Percentiles rank a stretch among this genome's conserved stretches.
These are phyloP conservation scores for Amanita phalloides DNA, from an alignment of 768 basidiomycete genomes.

Conservation along the genomic window DNA sequence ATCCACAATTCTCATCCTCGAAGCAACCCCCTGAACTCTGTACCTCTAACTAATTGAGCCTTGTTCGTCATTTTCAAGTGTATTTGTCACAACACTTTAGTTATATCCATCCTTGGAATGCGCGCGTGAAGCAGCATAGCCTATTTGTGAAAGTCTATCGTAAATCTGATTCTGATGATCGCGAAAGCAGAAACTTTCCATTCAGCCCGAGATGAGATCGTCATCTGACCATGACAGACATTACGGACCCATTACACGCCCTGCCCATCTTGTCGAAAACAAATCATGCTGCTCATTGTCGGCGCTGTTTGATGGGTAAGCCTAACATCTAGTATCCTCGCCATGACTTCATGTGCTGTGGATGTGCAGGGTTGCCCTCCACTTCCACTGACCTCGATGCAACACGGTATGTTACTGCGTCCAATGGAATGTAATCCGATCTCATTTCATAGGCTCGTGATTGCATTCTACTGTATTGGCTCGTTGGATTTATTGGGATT, in stretches of 20 bases:
- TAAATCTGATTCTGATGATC: not conserved
- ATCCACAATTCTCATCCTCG: constrained; percentile 9
- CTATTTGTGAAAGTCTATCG: constrained; percentile 3
- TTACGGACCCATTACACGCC: constrained; percentile 11
- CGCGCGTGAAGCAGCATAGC: constrained; percentile 15
- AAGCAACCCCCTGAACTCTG: constrained; percentile 5
- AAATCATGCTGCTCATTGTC: constrained; percentile 56
- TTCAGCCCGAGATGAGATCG: not conserved
- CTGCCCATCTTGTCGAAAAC: constrained; percentile 27
- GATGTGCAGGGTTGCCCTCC: constrained; percentile 43
- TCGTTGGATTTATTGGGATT: constrained; percentile 66
- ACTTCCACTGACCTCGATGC: constrained; percentile 62
- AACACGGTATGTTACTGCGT: constrained; percentile 39
- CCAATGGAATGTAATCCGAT: constrained; percentile 7
- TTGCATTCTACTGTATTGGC: constrained; percentile 85
- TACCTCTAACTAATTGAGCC: constrained; percentile 6
- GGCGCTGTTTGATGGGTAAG: constrained; percentile 50
- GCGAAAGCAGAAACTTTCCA: not conserved
- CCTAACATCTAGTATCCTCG: not conserved
- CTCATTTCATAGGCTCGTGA: constrained; percentile 47
- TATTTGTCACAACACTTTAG: constrained; percentile 1
- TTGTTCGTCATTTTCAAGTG: constrained; percentile 6
- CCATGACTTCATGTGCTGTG: not conserved
- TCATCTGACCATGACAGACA: not conserved
- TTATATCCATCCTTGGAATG: not conserved